Percentiles rank a stretch among this genome's conserved stretches.
Conservation (phyloP, 1,139 yeast genomes). For the Geotrichum cucujoidarum region DNA sequence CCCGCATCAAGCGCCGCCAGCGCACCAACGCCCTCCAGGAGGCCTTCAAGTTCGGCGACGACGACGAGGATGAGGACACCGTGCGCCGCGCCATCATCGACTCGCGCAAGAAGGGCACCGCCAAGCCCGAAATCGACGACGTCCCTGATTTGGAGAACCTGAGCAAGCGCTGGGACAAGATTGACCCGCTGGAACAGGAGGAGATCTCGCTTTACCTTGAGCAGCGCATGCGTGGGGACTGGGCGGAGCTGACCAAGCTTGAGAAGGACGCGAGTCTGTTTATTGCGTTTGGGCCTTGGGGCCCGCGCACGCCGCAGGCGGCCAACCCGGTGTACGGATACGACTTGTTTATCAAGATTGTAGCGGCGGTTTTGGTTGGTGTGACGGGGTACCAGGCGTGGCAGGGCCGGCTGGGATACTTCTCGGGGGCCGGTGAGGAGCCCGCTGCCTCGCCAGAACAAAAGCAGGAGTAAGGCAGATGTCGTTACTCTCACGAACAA, state of each 20-base stretch:
- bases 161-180: conserved; percentile 37
- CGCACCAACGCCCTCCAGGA: conserved; percentile 32
- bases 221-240: conserved; percentile 42
- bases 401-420: conserved; percentile 13
- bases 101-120: conserved; percentile 24
- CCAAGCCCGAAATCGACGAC: conserved; percentile 26
- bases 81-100: conserved; percentile 22
- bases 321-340: conserved; percentile 31
- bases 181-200: conserved; percentile 41
- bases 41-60: conserved; percentile 32
- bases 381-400: conserved; percentile 31
- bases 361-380: conserved; percentile 27
- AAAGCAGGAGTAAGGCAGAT: too few relatives aligned
- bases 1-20: conserved; percentile 20
- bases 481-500: too few relatives aligned
- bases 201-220: conserved; percentile 43
- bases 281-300: conserved; percentile 40
- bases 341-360: conserved; percentile 26
- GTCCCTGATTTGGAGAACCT: conserved; percentile 33
- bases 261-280: conserved; percentile 39
- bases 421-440: neutral
- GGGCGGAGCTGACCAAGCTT: conserved; percentile 37
- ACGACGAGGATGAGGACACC: conserved; percentile 31
- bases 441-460: too few relatives aligned
- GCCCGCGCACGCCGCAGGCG: conserved; percentile 33